Percentiles rank a stretch among this genome's conserved stretches.
phyloP scores from a whole-genome alignment of 495 filamentous ascomycete genomes.

The Neohortaea acidophila region DNA sequence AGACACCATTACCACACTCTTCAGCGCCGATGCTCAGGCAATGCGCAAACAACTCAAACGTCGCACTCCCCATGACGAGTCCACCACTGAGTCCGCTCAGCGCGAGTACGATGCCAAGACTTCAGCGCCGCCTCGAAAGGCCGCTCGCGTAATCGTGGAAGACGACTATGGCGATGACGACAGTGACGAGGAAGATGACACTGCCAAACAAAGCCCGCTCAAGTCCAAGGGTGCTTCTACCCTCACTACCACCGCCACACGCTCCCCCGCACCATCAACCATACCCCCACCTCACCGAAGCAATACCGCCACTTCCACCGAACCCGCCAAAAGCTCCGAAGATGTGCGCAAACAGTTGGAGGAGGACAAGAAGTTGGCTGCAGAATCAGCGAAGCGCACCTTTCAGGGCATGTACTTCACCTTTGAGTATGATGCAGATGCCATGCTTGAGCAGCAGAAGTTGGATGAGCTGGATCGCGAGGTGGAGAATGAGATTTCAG shows the following conservation, averaged over 20 bases:
- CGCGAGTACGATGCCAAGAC: slow-evolving; percentile 19
- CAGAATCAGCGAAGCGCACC: slow-evolving; percentile 74
- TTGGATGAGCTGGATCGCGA: slow-evolving; percentile 92
- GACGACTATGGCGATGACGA: slow-evolving; percentile 82
- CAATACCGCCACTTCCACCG: slow-evolving; percentile 26
- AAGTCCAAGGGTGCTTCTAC: slow-evolving; percentile 44
- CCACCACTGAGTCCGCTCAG: slow-evolving; percentile 12
- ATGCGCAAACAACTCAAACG: background rate
- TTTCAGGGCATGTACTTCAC: slow-evolving; percentile 91
- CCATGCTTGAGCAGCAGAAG: slow-evolving; percentile 95
- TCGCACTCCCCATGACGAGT: slow-evolving; percentile 19
- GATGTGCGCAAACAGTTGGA: slow-evolving; percentile 86
- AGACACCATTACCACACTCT: slow-evolving; percentile 42
- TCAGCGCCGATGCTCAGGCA: slow-evolving; percentile 24
- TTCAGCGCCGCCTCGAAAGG: slow-evolving; percentile 37
- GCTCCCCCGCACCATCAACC: slow-evolving; percentile 28
- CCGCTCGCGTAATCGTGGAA: slow-evolving; percentile 52
- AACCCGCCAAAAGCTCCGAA: slow-evolving; percentile 54
- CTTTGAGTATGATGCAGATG: slow-evolving; percentile 81
- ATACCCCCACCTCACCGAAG: slow-evolving; percentile 23
- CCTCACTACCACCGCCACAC: slow-evolving; percentile 28
- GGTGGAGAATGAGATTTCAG: slow-evolving; percentile 81
- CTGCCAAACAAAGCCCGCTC: slow-evolving; percentile 36
- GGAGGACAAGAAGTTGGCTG: slow-evolving; percentile 82
- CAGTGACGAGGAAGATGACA: slow-evolving; percentile 50